Evolutionary conservation across 1,284 basidiomycete species (phyloP).

Genomic region (Leccinum huronense): DNA sequence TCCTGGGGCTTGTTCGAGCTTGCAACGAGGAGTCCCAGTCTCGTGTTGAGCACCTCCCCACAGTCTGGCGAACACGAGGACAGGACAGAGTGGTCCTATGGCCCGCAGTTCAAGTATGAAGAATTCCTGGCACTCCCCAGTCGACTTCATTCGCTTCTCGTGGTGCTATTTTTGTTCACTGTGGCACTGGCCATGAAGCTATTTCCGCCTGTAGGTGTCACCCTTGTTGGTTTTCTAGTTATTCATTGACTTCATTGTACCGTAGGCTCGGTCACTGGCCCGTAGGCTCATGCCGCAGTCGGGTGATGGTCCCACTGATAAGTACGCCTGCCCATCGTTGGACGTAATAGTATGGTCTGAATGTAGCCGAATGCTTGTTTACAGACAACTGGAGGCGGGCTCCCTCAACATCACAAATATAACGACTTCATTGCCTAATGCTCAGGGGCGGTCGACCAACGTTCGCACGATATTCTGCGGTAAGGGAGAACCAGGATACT

Average conservation of each 20-base stretch:
- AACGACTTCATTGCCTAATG: conserved; percentile 44
- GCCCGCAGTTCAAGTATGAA: conserved; percentile 67
- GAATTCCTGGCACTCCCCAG: conserved; percentile 59
- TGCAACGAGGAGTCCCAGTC: conserved; percentile 26
- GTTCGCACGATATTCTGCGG: conserved; percentile 61
- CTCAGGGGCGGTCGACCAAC: conserved; percentile 46
- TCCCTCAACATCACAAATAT: conserved; percentile 58
- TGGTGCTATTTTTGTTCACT: conserved; percentile 22
- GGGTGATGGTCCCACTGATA: conserved; percentile 62
- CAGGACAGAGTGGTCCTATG: conserved; percentile 46
- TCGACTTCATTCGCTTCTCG: conserved; percentile 42
- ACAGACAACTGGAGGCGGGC: conserved; percentile 57
- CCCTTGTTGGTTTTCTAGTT: background rate
- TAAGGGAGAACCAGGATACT: conserved; percentile 81
- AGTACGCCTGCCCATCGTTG: conserved; percentile 39
- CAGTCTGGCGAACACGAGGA: conserved; percentile 16
- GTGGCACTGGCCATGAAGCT: conserved; percentile 20
- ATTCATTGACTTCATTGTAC: conserved; percentile 5
- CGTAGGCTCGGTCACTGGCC: conserved; percentile 54
- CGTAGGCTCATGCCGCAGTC: conserved; percentile 44
- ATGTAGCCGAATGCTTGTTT: conserved; percentile 7
- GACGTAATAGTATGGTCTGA: conserved; percentile 7
- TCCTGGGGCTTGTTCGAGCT: conserved; percentile 70
- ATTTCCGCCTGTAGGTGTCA: conserved; percentile 28
- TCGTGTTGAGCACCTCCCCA: conserved; percentile 12